These are phyloP conservation scores for Fomitopsis betulina DNA, from an alignment of 1,284 basidiomycete species.

Conservation along the genomic window DNA sequence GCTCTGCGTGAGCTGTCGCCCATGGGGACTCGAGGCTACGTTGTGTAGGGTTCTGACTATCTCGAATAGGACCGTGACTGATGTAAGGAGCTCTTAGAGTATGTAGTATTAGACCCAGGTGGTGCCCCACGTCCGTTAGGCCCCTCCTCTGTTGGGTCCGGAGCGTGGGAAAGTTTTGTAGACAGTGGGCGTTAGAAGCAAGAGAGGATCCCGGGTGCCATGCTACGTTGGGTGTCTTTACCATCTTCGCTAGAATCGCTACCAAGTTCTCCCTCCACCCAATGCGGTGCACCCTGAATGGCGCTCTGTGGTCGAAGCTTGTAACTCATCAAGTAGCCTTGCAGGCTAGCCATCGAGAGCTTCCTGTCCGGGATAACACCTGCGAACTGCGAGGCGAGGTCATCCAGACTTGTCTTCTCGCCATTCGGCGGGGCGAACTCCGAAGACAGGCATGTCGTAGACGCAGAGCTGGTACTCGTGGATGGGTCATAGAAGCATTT, in stretches of 20 bases:
- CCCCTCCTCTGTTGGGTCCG: no score
- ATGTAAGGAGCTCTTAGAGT: no score
- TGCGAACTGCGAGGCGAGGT: conserved; percentile 54
- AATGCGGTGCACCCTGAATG: conserved; percentile 29
- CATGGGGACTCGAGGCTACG: no score
- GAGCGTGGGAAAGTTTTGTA: no score
- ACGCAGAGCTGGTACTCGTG: not conserved
- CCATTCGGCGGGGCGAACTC: not conserved
- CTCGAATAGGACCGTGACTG: no score
- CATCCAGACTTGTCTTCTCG: conserved; percentile 32
- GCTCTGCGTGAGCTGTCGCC: no score
- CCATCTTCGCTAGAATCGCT: conserved; percentile 4
- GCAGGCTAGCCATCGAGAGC: conserved; percentile 72
- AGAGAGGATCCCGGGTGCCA: no score
- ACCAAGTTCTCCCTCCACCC: conserved; percentile 24
- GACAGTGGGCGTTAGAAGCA: no score
- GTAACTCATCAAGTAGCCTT: conserved; percentile 71
- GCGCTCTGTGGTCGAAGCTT: conserved; percentile 61
- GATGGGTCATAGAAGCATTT: conserved; percentile 58
- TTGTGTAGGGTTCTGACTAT: no score
- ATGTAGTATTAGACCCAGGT: no score
- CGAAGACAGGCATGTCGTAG: no score
- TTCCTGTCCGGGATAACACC: conserved; percentile 54
- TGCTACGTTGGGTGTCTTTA: not conserved
- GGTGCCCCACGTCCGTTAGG: no score